These are phyloP conservation scores for Rubroboletus satanas DNA, from an alignment of 768 basidiomycete species.

Conservation along the genomic window DNA sequence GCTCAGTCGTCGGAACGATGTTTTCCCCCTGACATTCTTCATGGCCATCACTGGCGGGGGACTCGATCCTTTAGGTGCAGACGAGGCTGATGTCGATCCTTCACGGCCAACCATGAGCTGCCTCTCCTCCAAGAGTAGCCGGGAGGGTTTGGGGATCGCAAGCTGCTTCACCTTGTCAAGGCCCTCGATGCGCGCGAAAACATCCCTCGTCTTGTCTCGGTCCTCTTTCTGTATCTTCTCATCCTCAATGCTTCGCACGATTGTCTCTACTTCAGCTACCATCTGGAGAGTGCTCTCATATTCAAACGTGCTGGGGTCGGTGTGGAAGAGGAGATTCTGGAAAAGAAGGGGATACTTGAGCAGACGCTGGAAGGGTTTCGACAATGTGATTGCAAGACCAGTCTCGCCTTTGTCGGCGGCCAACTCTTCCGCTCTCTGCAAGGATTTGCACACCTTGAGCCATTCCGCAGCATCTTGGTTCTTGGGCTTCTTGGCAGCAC, in stretches of 20 bases:
- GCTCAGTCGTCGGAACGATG: slow-evolving; percentile 84
- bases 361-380: slow-evolving; percentile 95
- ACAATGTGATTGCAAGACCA: slow-evolving; percentile 89
- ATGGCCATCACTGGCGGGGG: slow-evolving; percentile 35
- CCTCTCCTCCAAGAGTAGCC: slow-evolving; percentile 83
- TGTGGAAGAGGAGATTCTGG: slow-evolving; percentile 95
- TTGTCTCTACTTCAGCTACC: slow-evolving; percentile 95
- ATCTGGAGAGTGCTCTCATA: slow-evolving; percentile 95
- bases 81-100: slow-evolving; percentile 15
- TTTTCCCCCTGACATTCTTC: slow-evolving; percentile 72
- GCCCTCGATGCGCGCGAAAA: slow-evolving; percentile 94
- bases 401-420: slow-evolving; percentile 89
- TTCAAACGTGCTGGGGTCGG: slow-evolving; percentile 95
- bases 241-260: slow-evolving; percentile 95
- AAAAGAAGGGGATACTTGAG: slow-evolving; percentile 97
- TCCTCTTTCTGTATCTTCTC: slow-evolving; percentile 98
- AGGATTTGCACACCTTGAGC: slow-evolving; percentile 68
- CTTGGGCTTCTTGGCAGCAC: slow-evolving; percentile 69
- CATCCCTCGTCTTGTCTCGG: slow-evolving; percentile 90
- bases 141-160: slow-evolving; percentile 84
- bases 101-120: slow-evolving; percentile 41
- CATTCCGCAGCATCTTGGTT: slow-evolving; percentile 79
- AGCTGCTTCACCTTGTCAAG: slow-evolving; percentile 91
- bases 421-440: slow-evolving; percentile 73
- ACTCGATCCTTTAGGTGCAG: slow-evolving; percentile 27